Percentiles rank a stretch among this genome's conserved stretches.
Evolutionary conservation across 805 yeast genomes (phyloP).

Genomic region (Metschnikowia koreensis): DNA sequence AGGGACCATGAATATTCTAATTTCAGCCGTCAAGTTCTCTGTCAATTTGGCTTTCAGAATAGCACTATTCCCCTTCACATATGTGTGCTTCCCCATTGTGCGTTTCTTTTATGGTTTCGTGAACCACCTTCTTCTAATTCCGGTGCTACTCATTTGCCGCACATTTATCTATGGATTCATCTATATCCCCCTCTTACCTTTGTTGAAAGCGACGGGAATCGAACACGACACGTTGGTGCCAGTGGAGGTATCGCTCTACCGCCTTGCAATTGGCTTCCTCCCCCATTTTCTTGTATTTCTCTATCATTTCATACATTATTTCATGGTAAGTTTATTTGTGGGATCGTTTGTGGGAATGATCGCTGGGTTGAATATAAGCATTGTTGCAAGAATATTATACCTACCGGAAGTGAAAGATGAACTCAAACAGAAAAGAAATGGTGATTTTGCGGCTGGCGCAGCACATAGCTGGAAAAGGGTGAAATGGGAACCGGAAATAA

Average conservation of each 20-base stretch:
- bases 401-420: constrained; percentile 1
- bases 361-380: constrained; percentile 17
- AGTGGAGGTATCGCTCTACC: constrained; percentile 17
- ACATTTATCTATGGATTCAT: constrained; percentile 17
- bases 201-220: constrained; percentile 11
- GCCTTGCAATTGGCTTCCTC: constrained; percentile 4
- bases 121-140: constrained; percentile 15
- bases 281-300: constrained; percentile 16
- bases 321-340: constrained; percentile 17
- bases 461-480: constrained; percentile 6
- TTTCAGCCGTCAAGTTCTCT: not conserved
- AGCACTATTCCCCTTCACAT: constrained; percentile 14
- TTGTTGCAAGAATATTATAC: constrained; percentile 7
- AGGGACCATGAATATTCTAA: not conserved
- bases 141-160: constrained; percentile 15
- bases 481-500: not conserved
- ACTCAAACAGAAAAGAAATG: not conserved
- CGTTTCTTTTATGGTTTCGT: constrained; percentile 7
- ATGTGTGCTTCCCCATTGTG: constrained; percentile 11
- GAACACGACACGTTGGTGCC: constrained; percentile 14
- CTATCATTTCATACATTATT: constrained; percentile 14
- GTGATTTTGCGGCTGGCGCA: not conserved
- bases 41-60: not conserved
- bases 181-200: constrained; percentile 18
- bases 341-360: constrained; percentile 17